phyloP scores from a whole-genome alignment of 2,329 filamentous ascomycete genomes.

The Xylariaceae sp. region DNA sequence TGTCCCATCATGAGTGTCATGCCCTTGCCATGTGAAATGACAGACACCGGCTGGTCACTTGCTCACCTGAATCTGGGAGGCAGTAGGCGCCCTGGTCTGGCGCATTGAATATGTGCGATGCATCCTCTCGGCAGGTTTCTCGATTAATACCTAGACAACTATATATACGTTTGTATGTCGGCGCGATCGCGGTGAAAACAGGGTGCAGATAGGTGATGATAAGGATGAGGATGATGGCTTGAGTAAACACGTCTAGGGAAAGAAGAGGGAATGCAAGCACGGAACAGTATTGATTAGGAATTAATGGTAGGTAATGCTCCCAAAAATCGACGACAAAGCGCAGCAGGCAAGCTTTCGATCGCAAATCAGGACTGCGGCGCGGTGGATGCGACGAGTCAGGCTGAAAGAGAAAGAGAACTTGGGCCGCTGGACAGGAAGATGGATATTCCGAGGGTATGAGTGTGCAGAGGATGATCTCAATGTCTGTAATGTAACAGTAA shows the following conservation, averaged over 20 bases:
- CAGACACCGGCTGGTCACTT: background rate
- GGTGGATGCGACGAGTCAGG: background rate
- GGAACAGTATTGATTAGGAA: background rate
- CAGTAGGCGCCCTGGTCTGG: slow-evolving; percentile 91
- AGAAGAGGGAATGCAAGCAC: too few relatives aligned
- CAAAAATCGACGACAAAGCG: background rate
- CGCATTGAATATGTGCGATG: slow-evolving; percentile 99
- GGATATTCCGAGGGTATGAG: background rate
- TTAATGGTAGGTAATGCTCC: background rate
- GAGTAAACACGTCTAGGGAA: background rate
- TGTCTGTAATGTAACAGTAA: background rate
- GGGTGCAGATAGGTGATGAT: background rate
- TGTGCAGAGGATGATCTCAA: background rate
- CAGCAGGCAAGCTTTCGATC: background rate
- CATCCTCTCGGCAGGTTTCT: slow-evolving; percentile 51
- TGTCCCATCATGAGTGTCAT: slow-evolving; percentile 5
- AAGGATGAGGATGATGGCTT: background rate
- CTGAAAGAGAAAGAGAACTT: background rate
- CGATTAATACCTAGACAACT: slow-evolving; percentile 2
- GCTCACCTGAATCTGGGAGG: slow-evolving; percentile 63
- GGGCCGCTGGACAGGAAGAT: background rate
- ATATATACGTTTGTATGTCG: background rate
- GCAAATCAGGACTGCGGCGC: background rate
- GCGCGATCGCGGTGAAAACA: background rate
- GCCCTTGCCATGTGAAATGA: background rate